Conservation (phyloP, 805 yeast species). For the Ogataea minuta region DNA sequence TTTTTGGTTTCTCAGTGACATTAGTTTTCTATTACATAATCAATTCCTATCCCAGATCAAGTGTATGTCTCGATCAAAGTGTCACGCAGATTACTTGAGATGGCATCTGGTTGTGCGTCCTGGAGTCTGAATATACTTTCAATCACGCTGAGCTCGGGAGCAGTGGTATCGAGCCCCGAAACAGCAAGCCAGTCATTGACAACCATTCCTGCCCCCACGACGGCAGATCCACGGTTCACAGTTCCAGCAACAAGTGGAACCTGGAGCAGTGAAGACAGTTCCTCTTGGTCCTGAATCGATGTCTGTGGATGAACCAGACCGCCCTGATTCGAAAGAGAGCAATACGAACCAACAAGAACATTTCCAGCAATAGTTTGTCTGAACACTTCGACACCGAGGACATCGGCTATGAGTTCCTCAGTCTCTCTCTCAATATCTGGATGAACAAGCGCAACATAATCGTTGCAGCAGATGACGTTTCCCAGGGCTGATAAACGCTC, state of each 20-base stretch:
- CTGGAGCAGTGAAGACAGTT: conserved; percentile 88
- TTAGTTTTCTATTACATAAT: conserved; percentile 8
- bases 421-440: conserved; percentile 99
- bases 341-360: conserved; percentile 95
- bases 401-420: conserved; percentile 97
- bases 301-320: conserved; percentile 98
- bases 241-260: conserved; percentile 99
- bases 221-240: conserved; percentile 95
- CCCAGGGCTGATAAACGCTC: conserved; percentile 97
- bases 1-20: neutral
- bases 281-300: conserved; percentile 96
- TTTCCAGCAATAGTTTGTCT: conserved; percentile 99
- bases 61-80: conserved; percentile 91
- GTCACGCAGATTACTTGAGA: conserved; percentile 82
- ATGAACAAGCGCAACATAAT: conserved; percentile 97
- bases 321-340: conserved; percentile 94
- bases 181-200: conserved; percentile 98
- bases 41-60: conserved; percentile 31
- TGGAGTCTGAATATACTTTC: conserved; percentile 94
- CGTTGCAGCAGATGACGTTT: conserved; percentile 97
- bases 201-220: conserved; percentile 98
- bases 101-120: conserved; percentile 86
- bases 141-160: conserved; percentile 95
- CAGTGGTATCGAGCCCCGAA: conserved; percentile 95
- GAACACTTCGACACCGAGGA: conserved; percentile 97